Percentiles rank a stretch among this genome's conserved stretches.
Conservation (phyloP, 345 rosid genomes). For the Stellera chamaejasme region DNA sequence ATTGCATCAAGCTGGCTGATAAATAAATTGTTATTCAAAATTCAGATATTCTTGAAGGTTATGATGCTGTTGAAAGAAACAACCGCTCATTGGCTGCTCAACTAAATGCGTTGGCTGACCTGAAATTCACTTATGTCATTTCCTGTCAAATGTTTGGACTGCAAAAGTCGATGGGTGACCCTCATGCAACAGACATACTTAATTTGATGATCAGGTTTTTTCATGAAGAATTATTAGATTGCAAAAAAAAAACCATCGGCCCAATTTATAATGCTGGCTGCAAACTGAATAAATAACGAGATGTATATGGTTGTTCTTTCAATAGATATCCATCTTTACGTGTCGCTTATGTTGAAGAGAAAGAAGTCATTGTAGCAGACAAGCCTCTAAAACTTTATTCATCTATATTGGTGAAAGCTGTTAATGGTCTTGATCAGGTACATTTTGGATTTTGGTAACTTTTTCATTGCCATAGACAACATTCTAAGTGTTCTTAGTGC, state of each 20-base stretch:
- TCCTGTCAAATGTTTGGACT: constrained; percentile 84
- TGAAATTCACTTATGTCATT: constrained; percentile 79
- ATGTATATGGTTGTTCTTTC: constrained; percentile 10
- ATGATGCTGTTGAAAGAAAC: constrained; percentile 56
- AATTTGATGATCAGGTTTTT: constrained; percentile 79
- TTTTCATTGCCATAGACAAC: no score
- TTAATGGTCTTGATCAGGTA: constrained; percentile 77
- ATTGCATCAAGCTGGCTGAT: background rate
- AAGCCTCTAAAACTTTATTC: constrained; percentile 53
- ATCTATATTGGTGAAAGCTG: constrained; percentile 81
- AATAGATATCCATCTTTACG: constrained; percentile 83
- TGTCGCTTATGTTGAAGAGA: constrained; percentile 93
- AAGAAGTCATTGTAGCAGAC: constrained; percentile 51
- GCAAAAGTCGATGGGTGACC: constrained; percentile 77
- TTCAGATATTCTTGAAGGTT: constrained; percentile 80
- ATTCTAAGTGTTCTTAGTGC: background rate
- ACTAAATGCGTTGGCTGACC: constrained; percentile 75
- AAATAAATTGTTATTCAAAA: constrained; percentile 5
- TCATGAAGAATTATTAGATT: background rate
- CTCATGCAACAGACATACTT: constrained; percentile 74
- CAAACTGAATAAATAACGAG: constrained; percentile 15
- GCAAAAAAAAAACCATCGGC: background rate
- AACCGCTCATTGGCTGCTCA: constrained; percentile 50
- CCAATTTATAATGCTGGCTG: background rate
- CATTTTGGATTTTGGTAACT: no score